Base-by-base conservation (phyloP, 2,329 filamentous ascomycete species). In the Trichophyton equinum region DNA sequence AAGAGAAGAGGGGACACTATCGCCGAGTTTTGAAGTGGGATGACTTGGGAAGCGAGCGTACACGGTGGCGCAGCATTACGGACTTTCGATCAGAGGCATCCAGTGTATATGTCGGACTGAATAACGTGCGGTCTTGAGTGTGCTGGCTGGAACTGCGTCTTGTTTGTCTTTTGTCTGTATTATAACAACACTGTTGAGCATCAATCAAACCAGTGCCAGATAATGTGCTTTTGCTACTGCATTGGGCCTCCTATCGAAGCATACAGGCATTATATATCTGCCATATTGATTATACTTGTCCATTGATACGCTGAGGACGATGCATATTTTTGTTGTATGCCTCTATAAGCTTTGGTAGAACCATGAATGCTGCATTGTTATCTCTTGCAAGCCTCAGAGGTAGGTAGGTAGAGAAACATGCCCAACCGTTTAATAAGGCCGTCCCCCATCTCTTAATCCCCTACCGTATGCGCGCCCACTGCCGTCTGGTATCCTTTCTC, bases 1-100 rank as follows among this genome's bases (percentile, higher is more conserved):
- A 97, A 97, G 86, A 82, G 89, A 74, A 87, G 83, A 75, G 91
- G 90, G 60, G 92, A 97, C 72, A 80, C 86, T n/a, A 81, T 95
- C 69, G 78, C 79, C 60, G 91, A 97, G 76, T 92, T 82, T 74
- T 97, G 77, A 38, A 38, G 33, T 38, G 33, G 33, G 11, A 38
- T 38, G 33, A 9, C 33, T 38, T 38, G 33, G 6, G 6, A 30
- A 30, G 27, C 6, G 46, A 20, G 42, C 1, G 11, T 13, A 11
- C 46, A 49, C 13, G 9, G 20, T 49, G 46, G 27, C 18, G 8
- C 27, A 30, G 5, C 27, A 30, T 6, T 30, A 30, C 27, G 27
- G 27, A 30, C 27, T 30, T 30, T 30, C 27, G 27, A 30, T 30
- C 27, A 27, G 20, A 27, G 46, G 11, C 25, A 51, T 30, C 22